Conservation (phyloP, 768 basidiomycete species). For the Galerina sulciceps region DNA sequence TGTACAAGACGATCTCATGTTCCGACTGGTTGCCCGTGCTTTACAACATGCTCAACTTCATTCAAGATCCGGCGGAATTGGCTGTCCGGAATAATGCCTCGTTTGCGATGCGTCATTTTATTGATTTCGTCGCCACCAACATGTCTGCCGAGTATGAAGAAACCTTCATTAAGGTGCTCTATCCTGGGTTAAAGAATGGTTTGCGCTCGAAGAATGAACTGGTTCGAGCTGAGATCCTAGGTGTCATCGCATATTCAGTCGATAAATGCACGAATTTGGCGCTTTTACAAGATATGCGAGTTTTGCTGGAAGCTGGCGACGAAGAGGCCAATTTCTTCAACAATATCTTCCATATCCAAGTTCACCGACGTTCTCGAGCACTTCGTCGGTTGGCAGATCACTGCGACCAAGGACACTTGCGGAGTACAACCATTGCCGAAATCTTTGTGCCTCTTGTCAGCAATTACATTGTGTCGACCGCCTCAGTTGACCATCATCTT, state of each 20-base stretch:
- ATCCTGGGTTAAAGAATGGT: constrained; percentile 80
- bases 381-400: constrained; percentile 83
- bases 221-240: constrained; percentile 84
- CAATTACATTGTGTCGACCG: constrained; percentile 71
- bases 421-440: constrained; percentile 73
- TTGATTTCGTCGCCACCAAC: constrained; percentile 58
- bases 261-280: constrained; percentile 60
- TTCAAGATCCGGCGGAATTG: constrained; percentile 90
- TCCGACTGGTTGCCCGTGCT: constrained; percentile 82
- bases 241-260: constrained; percentile 79
- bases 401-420: constrained; percentile 65
- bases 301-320: constrained; percentile 84
- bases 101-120: constrained; percentile 74
- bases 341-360: constrained; percentile 93
- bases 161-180: constrained; percentile 66
- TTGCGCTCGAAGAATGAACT: constrained; percentile 82
- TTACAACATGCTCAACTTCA: constrained; percentile 81
- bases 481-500: constrained; percentile 79
- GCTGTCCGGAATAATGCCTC: constrained; percentile 85
- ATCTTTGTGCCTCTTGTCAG: constrained; percentile 88
- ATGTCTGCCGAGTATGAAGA: constrained; percentile 48
- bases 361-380: constrained; percentile 87
- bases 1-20: constrained; percentile 52
- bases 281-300: constrained; percentile 77
- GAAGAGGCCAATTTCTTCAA: constrained; percentile 97